Evolutionary conservation across 208 protist species (phyloP).

Genomic region (Leishmania gerbilli): DNA sequence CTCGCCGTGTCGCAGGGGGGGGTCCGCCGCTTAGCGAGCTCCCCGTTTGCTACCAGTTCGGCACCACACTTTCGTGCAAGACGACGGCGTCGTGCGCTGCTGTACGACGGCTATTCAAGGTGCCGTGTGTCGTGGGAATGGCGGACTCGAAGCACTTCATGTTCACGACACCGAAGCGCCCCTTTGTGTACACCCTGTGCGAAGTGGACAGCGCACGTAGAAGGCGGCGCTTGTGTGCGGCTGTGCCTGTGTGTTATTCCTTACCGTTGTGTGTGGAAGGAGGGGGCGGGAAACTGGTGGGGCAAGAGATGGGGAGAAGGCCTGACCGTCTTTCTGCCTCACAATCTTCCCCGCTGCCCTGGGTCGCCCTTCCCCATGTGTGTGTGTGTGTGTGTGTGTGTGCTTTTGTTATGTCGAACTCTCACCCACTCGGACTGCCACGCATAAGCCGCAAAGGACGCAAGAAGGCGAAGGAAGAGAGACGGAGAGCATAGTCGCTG

Average conservation of each 20-base stretch:
- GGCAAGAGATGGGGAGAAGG: background rate
- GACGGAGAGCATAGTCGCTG: background rate
- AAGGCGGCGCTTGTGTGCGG: conserved; percentile 6
- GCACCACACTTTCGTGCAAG: conserved; percentile 42
- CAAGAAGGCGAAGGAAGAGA: background rate
- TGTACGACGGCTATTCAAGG: conserved; percentile 31
- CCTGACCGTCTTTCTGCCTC: background rate
- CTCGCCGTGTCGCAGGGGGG: conserved; percentile 14
- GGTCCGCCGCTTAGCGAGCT: conserved; percentile 28
- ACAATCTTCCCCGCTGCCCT: no score
- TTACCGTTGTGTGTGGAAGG: background rate
- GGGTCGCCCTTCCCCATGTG: background rate
- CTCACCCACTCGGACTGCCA: background rate
- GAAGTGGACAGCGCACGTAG: conserved; percentile 34
- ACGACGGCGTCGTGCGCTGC: conserved; percentile 13
- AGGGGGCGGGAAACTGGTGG: background rate
- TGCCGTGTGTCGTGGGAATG: conserved; percentile 40
- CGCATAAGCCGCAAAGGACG: background rate
- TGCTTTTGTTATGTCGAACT: background rate
- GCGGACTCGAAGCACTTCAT: conserved; percentile 45
- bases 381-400: no score
- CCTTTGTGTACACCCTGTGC: conserved; percentile 33
- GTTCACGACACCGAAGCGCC: conserved; percentile 36
- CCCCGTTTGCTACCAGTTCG: conserved; percentile 36
- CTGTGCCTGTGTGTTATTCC: background rate